Evolutionary conservation across 1,139 yeast species (phyloP).

Genomic region (Pichia sp.): DNA sequence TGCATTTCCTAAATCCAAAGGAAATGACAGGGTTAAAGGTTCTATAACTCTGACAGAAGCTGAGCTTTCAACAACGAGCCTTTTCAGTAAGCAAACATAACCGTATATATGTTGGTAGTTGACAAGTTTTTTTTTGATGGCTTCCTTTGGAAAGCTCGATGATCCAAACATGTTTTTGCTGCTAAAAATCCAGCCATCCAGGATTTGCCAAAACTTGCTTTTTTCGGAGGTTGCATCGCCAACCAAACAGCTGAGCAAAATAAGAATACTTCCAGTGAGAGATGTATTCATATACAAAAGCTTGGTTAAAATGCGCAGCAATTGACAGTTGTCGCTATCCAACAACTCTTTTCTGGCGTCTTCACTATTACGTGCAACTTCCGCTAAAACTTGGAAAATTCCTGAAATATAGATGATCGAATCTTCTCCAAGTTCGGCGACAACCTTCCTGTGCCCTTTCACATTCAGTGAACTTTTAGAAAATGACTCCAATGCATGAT

Average conservation of each 20-base stretch:
- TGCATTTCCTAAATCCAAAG: conserved; percentile 53
- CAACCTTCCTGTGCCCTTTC: conserved; percentile 19
- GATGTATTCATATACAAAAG: conserved; percentile 46
- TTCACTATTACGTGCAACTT: conserved; percentile 39
- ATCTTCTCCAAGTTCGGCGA: conserved; percentile 68
- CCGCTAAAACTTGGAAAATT: conserved; percentile 49
- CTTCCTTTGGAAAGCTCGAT: conserved; percentile 26
- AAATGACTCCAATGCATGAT: background rate
- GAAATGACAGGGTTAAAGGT: conserved; percentile 45
- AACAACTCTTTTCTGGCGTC: conserved; percentile 33
- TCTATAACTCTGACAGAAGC: conserved; percentile 34
- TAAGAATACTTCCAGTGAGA: conserved; percentile 45
- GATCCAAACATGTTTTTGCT: conserved; percentile 24
- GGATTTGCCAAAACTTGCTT: conserved; percentile 54
- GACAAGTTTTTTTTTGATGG: conserved; percentile 12
- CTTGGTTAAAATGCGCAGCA: conserved; percentile 36
- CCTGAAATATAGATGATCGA: conserved; percentile 73
- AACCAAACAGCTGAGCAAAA: conserved; percentile 46
- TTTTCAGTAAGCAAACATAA: conserved; percentile 46
- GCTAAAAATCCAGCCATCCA: conserved; percentile 71
- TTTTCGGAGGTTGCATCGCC: conserved; percentile 39
- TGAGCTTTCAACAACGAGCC: conserved; percentile 29
- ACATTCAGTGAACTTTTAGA: background rate
- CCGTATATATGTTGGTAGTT: conserved; percentile 32
- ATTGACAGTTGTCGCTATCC: conserved; percentile 27